A percentile compares a stretch with the other conserved stretches of the same genome.
phyloP scores from a whole-genome alignment of 768 basidiomycete species.

The Pleurotus eryngii region DNA sequence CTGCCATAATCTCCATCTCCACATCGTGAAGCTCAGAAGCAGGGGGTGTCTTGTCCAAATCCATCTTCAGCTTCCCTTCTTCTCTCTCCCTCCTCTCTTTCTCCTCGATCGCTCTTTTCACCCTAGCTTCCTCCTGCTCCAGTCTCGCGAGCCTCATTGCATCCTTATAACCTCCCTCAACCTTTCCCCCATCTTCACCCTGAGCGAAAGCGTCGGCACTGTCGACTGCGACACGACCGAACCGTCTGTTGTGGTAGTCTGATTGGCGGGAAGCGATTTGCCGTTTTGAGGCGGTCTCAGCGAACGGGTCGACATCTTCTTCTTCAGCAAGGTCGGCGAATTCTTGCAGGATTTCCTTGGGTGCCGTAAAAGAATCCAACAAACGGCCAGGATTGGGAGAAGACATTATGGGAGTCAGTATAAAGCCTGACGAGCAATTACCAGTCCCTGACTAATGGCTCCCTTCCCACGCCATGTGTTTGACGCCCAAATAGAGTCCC shows the following conservation, averaged over 20 bases:
- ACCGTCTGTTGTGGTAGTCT: constrained; percentile 92
- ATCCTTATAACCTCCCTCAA: constrained; percentile 91
- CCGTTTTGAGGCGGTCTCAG: constrained; percentile 87
- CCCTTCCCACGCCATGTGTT: no score
- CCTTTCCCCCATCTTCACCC: constrained; percentile 60
- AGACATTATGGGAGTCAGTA: constrained; percentile 34
- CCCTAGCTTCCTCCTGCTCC: constrained; percentile 90
- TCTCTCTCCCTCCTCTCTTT: constrained; percentile 78
- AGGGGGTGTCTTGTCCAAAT: constrained; percentile 90
- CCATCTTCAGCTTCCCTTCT: constrained; percentile 74
- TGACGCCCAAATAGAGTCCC: no score
- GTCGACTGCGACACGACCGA: constrained; percentile 78
- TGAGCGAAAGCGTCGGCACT: constrained; percentile 77
- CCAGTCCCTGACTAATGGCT: no score
- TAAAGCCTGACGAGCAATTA: no score
- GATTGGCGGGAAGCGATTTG: constrained; percentile 93
- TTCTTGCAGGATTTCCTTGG: constrained; percentile 91
- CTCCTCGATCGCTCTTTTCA: constrained; percentile 83
- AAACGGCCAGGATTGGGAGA: constrained; percentile 64
- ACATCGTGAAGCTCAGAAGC: constrained; percentile 74
- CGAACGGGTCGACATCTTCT: constrained; percentile 88
- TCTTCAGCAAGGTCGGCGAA: constrained; percentile 93
- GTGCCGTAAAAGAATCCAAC: constrained; percentile 88
- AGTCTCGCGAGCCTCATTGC: constrained; percentile 89
- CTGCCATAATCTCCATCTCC: constrained; percentile 62